A percentile compares a stretch with the other conserved stretches of the same genome.
These are phyloP conservation scores for Phytophthora rubi DNA, from an alignment of 352 stramenopile genomes.

Conservation along the genomic window DNA sequence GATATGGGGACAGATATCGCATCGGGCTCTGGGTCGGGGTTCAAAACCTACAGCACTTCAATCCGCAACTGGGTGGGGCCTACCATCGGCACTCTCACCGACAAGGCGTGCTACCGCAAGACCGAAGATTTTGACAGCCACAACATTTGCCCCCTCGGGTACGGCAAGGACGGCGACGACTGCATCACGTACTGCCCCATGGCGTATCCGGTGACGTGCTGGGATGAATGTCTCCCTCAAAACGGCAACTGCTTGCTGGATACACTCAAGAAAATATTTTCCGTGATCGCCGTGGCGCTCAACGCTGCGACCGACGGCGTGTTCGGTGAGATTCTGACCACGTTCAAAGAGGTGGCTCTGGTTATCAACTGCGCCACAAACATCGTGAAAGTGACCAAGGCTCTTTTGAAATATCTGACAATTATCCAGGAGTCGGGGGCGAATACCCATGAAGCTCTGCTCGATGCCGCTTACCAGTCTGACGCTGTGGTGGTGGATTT, in stretches of 20 bases:
- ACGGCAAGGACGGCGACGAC: constrained; percentile 21
- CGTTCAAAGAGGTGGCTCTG: constrained; percentile 21
- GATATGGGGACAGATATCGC: constrained; percentile 9
- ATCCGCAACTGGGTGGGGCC: constrained; percentile 31
- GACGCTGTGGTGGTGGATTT: constrained; percentile 24
- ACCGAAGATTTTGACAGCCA: constrained; percentile 17
- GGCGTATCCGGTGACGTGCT: constrained; percentile 40
- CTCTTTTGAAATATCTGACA: constrained; percentile 21
- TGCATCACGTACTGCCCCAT: constrained; percentile 43
- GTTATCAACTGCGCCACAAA: constrained; percentile 26
- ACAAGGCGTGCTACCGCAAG: constrained; percentile 31
- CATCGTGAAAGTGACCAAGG: constrained; percentile 26
- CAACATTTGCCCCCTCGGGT: constrained; percentile 25
- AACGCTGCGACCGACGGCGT: constrained; percentile 29
- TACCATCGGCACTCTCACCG: constrained; percentile 15
- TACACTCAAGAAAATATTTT: constrained; percentile 33
- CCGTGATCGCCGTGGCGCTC: constrained; percentile 28
- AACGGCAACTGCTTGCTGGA: constrained; percentile 21
- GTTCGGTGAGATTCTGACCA: constrained; percentile 28
- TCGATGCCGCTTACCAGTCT: constrained; percentile 22
- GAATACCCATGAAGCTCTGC: constrained; percentile 10
- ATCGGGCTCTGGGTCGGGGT: constrained; percentile 20
- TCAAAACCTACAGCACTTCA: constrained; percentile 12
- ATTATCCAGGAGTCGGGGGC: constrained; percentile 13
- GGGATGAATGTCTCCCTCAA: constrained; percentile 50